Base-by-base conservation (phyloP, 2,329 filamentous ascomycete genomes). In the Microascus cirrosus region DNA sequence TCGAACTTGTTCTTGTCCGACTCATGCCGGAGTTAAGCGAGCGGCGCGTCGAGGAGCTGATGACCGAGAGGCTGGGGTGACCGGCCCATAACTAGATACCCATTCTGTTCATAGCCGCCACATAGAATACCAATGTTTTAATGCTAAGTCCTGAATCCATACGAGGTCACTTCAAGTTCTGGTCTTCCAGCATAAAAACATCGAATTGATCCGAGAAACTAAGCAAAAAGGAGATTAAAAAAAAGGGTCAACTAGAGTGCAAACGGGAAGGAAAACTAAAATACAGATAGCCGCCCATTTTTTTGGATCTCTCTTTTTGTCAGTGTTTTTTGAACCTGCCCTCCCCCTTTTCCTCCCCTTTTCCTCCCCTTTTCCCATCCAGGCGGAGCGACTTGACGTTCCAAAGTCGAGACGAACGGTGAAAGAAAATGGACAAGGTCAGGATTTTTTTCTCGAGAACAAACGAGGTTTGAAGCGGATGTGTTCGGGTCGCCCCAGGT, bases 21-120 rank as follows among this genome's bases (percentile, higher is more conserved):
- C 71, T 97, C 61, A 82, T 96, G 67, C 94, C 94, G 4, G 94
- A 99, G 73, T 70, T 97, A 65, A 79, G 79, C 57, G 87, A 90
- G 65, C 84, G 82, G 68, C 83, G 84, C 42, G 80, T 90, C 34
- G 76, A 78, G 58, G 88, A 90, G 65, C 71, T 95, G 58, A 83
- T 88, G 80, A 85, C 83, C 62, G 87, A 91, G 71, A 80, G 90
- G 65, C 76, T 91, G 54, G 72, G 71, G 52, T 53, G 51, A 48
- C 2, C 11, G 18, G 22, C n/a, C 52, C 20, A 54, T 54, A 15
- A 25, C 13, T 28, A 53, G 51, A 53, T 53, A 53, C 51, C 51
- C 51, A 32, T 13, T 12, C 7, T 13, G 3, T 18, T 22, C 13
- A n/a, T 15, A 13, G 2, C 15, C 13, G 10, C 15, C 15, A 32